A percentile compares a stretch with the other conserved stretches of the same genome.
phyloP scores from a whole-genome alignment of 1,284 basidiomycete species.

The Cryptococcus amylolentus region DNA sequence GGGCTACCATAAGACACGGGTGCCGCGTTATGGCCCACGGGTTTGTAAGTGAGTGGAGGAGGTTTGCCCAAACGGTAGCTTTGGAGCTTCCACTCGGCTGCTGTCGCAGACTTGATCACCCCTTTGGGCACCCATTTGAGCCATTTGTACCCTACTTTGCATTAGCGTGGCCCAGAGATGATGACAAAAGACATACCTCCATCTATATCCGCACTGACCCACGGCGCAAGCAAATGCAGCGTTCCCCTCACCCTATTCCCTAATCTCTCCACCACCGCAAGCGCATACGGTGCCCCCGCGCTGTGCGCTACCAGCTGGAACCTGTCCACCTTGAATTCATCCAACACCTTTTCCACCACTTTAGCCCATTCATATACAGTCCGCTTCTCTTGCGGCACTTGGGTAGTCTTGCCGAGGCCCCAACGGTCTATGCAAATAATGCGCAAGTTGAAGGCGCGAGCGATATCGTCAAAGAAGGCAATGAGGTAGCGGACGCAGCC shows the following conservation, averaged over 20 bases:
- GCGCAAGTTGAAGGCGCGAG: constrained; percentile 75
- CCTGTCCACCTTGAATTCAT: constrained; percentile 69
- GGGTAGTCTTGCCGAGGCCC: constrained; percentile 82
- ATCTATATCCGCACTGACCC: constrained; percentile 81
- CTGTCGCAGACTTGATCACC: constrained; percentile 89
- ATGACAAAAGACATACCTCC: constrained; percentile 57
- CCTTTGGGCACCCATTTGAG: constrained; percentile 92
- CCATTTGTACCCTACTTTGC: constrained; percentile 80
- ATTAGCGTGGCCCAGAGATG: neutral
- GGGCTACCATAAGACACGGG: constrained; percentile 19
- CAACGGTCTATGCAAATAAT: constrained; percentile 95
- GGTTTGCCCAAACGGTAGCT: constrained; percentile 95
- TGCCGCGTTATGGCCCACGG: constrained; percentile 38
- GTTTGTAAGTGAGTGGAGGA: constrained; percentile 56
- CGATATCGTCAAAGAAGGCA: constrained; percentile 94
- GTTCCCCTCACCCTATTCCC: constrained; percentile 75
- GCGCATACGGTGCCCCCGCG: constrained; percentile 92
- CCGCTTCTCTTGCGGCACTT: constrained; percentile 62
- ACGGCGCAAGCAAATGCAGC: constrained; percentile 88
- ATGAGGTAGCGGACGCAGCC: constrained; percentile 92
- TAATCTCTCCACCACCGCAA: constrained; percentile 74
- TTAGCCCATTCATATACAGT: constrained; percentile 87
- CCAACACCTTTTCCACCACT: constrained; percentile 84
- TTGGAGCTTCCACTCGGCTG: constrained; percentile 94
- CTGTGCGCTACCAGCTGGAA: constrained; percentile 93